Base-by-base conservation (phyloP, 2,329 filamentous ascomycete genomes). In the Exophiala sp. region DNA sequence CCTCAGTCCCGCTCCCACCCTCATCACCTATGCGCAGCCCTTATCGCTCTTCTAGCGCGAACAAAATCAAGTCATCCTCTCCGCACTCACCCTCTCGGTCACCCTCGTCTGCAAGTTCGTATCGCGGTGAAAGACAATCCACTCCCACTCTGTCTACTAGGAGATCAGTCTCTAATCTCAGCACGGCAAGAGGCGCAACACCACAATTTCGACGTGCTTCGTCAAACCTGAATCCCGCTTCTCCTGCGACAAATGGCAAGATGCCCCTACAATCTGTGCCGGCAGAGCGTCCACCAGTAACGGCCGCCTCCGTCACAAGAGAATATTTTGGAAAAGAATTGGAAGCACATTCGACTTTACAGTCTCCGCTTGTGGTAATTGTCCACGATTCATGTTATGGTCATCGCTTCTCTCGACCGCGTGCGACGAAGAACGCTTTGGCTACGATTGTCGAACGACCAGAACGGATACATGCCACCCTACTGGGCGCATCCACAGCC, bases 301-400 rank as follows among this genome's bases (percentile, higher is more conserved):
- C 80, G 9, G 77, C 82, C 21, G 75, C 74, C 45, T 77, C 73
- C 11, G 73, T 92, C 40, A 89, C 89, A 3, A 80, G 77, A 44
- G 78, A 82, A 7, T 83, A 87, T 68, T 88, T 95, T 66, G 75
- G 77, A 57, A 81, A 79, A 57, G 89, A 95, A 67, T 70, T 95
- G 32, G 76, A 81, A 12, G 70, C 78, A 5, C 85, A 89, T 64
- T 80, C 85, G 53, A 69, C 68, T 10, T 64, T 64, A 11, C 65
- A 71, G 51, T 70, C 79, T 2, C 76, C 91, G 56, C 90, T 90
- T 0, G 73, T 95, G 3, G 91, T 97, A 43, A 80, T 99, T 29
- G 75, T 99, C 1, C 91, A 97, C 65, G 94, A 99, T 73, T 86
- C 88, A 49, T 96, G 92, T 71, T 99, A 97, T 68, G 91, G 92